A percentile compares a stretch with the other conserved stretches of the same genome.
These are phyloP conservation scores for Rhodotorula graminis DNA, from an alignment of 768 basidiomycete genomes.

Conservation along the genomic window DNA sequence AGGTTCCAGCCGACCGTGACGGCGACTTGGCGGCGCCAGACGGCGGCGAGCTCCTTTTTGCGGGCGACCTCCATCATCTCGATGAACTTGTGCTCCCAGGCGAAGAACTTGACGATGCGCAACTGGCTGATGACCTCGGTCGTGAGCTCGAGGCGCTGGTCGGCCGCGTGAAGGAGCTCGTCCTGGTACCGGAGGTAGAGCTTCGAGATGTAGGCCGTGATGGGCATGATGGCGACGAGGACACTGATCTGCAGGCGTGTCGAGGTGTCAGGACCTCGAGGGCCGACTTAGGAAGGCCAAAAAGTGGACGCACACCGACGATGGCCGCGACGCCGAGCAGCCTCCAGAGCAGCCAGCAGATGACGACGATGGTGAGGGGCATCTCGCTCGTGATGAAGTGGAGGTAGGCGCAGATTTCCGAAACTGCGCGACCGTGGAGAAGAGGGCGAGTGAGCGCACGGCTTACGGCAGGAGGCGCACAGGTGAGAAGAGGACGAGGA, in stretches of 20 bases:
- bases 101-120: constrained; percentile 50
- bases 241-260: constrained; percentile 23
- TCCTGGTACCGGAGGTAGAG: constrained; percentile 41
- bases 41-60: constrained; percentile 45
- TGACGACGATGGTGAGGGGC: constrained; percentile 29
- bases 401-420: constrained; percentile 40
- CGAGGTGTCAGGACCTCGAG: neutral
- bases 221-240: constrained; percentile 37
- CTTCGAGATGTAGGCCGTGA: constrained; percentile 30
- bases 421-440: constrained; percentile 16
- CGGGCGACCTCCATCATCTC: constrained; percentile 47
- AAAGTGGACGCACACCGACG: constrained; percentile 25
- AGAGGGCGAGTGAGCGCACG: neutral
- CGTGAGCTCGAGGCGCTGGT: constrained; percentile 48
- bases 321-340: constrained; percentile 41
- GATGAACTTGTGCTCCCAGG: constrained; percentile 49
- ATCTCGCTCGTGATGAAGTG: constrained; percentile 40
- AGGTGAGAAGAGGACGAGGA: neutral
- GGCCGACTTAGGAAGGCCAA: too few relatives aligned
- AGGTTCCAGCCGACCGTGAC: constrained; percentile 40
- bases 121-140: constrained; percentile 50
- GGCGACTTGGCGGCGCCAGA: constrained; percentile 38
- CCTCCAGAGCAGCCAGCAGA: constrained; percentile 21
- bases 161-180: constrained; percentile 48
- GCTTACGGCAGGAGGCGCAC: neutral